Base-by-base conservation (phyloP, 352 stramenopile genomes). In the Phytophthora meadii region DNA sequence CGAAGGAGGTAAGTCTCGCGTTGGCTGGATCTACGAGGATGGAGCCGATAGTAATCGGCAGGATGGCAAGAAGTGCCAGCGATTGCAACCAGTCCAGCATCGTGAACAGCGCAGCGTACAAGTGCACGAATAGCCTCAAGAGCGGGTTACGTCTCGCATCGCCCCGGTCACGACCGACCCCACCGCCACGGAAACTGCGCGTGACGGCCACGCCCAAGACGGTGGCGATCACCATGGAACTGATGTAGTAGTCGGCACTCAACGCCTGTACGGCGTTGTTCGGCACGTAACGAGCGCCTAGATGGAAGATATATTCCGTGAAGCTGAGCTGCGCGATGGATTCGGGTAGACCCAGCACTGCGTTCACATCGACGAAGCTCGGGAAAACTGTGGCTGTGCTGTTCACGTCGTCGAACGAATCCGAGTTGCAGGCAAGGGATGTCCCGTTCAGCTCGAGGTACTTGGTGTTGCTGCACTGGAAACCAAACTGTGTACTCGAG, bases 1-100 rank as follows among this genome's bases (percentile, higher is more conserved):
- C 68, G 40, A 88, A 64, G 8, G 55, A 48, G 9, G 87, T 57
- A 10, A 79, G 77, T 15, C 68, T 65, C 5, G 57, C 27, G 22
- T 76, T 59, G 8, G 80, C 42, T 0, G 78, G 71, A 6, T 77
- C 75, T 11, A 65, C 62, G 3, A 89, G 70, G 17, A 85, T 57
- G 0, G 78, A 78, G 7, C 78, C 74, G 8, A 81, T 54, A n/a
- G 81, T 59, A 40, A 92, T 69, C 15, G 79, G 78, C 7, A 88
- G 37, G 5, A 73, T 81, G 11, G 83, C 78, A 41, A 83, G 47
- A 10, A 89, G 60, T 30, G 74, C 69, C 32, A 87, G 42, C 22
- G 61, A 72, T 65, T 92, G 79, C 46, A 89, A 40, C 81, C 79
- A 88, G 34, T 90, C 77, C 27, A 81, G 56, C 57, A 90, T 84